These are phyloP conservation scores for Chaetomium cochliodes DNA, from an alignment of 495 filamentous ascomycete genomes.

Conservation along the genomic window DNA sequence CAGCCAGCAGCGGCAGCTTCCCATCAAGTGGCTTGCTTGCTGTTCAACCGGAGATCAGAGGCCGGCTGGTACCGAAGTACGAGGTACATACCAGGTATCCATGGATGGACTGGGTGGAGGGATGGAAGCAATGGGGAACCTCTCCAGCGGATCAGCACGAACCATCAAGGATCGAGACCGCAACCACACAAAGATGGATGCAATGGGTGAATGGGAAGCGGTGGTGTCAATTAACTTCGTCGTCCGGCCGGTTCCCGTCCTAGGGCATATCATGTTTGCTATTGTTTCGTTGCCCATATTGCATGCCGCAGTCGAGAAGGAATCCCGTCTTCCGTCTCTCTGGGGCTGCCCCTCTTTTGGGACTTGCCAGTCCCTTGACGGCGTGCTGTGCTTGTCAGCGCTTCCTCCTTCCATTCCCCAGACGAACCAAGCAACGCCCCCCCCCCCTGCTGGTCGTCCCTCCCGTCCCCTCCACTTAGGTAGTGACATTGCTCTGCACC, in stretches of 20 bases:
- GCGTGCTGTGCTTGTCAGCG: slow-evolving; percentile 19
- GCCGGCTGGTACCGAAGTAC: too few relatives aligned
- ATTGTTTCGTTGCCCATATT: slow-evolving; percentile 10
- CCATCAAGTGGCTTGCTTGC: not conserved
- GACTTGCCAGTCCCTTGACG: slow-evolving; percentile 21
- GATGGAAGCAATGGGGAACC: too few relatives aligned
- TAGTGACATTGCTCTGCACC: slow-evolving; percentile 18
- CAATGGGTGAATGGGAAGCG: slow-evolving; percentile 19
- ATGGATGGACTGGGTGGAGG: too few relatives aligned
- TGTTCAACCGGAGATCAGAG: not conserved
- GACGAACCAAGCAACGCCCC: slow-evolving; percentile 25
- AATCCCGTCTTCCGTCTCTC: not conserved
- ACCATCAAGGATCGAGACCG: slow-evolving; percentile 9
- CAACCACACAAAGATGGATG: slow-evolving; percentile 2
- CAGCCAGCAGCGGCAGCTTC: not conserved
- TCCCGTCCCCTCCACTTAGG: slow-evolving; percentile 29
- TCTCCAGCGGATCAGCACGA: not conserved
- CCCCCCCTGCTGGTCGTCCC: slow-evolving; percentile 30
- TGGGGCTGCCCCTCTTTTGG: slow-evolving; percentile 15
- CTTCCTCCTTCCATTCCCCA: slow-evolving; percentile 16
- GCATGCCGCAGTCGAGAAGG: not conserved
- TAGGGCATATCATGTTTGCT: slow-evolving; percentile 11
- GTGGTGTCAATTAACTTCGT: slow-evolving; percentile 25
- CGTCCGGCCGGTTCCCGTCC: slow-evolving; percentile 28
- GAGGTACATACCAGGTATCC: too few relatives aligned